phyloP scores from a whole-genome alignment of 441 rosid species.

The Erodium moschatum region DNA sequence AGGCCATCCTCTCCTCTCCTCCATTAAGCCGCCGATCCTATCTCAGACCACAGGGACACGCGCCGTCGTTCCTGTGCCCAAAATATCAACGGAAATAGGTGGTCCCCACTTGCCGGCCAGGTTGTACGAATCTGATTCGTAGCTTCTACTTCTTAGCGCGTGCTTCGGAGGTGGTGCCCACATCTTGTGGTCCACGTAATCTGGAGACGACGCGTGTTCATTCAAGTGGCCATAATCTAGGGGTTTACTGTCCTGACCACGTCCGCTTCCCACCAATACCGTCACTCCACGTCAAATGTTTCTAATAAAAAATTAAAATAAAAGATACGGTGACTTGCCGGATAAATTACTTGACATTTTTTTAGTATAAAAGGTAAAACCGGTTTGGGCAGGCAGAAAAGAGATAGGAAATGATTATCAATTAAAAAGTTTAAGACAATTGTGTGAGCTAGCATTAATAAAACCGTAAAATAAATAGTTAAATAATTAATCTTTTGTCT shows the following conservation, averaged over 20 bases:
- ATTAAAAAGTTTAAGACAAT: not conserved
- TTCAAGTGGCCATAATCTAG: too few relatives aligned
- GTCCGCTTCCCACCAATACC: not conserved
- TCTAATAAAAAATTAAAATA: too few relatives aligned
- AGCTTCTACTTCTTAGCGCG: not conserved
- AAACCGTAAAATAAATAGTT: not conserved
- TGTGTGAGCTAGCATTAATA: not conserved
- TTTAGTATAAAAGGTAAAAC: too few relatives aligned
- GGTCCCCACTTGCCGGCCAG: not conserved
- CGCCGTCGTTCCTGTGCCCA: not conserved
- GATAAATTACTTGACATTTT: too few relatives aligned
- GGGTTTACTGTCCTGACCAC: not conserved
- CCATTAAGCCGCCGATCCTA: not conserved
- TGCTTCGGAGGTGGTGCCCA: not conserved
- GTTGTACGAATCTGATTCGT: constrained; percentile 4
- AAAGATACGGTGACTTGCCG: too few relatives aligned
- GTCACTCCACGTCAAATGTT: not conserved
- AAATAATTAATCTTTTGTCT: too few relatives aligned
- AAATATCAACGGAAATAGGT: not conserved
- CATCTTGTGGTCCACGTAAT: constrained; percentile 2
- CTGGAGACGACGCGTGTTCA: not conserved
- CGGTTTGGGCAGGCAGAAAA: too few relatives aligned
- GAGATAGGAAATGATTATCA: too few relatives aligned
- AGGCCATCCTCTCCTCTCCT: not conserved
- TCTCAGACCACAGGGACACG: not conserved